Percentiles rank a stretch among this genome's conserved stretches.
Conservation (phyloP, 305 asterid genomes). For the Fraxinus ornus region DNA sequence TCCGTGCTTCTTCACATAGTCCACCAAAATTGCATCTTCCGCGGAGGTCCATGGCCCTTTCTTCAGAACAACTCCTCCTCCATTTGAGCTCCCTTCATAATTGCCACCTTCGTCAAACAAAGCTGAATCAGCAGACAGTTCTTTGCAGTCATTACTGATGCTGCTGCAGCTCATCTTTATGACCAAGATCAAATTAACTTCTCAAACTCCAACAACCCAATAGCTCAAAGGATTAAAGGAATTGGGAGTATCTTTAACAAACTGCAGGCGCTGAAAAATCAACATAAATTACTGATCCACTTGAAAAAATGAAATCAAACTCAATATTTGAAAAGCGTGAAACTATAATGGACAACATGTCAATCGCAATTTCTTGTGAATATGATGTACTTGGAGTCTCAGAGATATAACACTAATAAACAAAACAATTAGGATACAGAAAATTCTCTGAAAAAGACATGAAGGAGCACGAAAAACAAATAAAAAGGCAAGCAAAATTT, state of each 20-base stretch:
- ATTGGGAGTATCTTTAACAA: conserved; percentile 21
- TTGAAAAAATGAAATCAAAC: conserved; percentile 13
- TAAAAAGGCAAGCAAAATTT: neutral
- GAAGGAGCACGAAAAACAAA: neutral
- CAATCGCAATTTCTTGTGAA: neutral
- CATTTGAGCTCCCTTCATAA: conserved; percentile 33
- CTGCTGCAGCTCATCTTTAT: conserved; percentile 40
- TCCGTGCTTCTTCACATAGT: conserved; percentile 61
- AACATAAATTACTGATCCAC: conserved; percentile 5
- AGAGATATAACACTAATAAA: neutral
- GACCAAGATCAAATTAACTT: conserved; percentile 6
- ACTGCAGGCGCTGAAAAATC: conserved; percentile 10
- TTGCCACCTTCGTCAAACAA: conserved; percentile 43
- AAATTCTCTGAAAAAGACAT: neutral
- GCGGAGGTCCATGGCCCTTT: conserved; percentile 78
- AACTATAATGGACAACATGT: neutral
- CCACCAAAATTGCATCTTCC: conserved; percentile 56
- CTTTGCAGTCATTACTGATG: conserved; percentile 39
- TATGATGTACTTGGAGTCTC: neutral
- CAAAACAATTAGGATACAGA: neutral
- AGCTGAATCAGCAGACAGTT: conserved; percentile 51
- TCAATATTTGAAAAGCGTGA: neutral
- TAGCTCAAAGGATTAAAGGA: conserved; percentile 28
- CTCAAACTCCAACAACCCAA: conserved; percentile 22
- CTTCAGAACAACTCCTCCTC: conserved; percentile 40